Conservation (phyloP, 805 yeast species). For the Teunomyces aglyptinius region DNA sequence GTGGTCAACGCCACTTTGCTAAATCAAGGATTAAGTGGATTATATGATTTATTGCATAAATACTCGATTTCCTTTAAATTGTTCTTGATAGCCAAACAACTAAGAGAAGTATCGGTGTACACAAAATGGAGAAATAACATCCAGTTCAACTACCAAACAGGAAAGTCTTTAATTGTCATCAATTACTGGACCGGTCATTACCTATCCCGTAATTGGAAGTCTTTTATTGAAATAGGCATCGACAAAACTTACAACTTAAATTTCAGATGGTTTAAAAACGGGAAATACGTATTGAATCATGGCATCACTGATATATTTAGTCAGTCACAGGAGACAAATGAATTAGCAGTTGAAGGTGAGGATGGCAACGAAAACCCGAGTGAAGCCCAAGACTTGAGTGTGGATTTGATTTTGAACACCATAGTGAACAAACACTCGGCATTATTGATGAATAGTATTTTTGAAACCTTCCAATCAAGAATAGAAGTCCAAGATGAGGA, state of each 20-base stretch:
- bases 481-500: neutral
- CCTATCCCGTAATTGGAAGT: slow-evolving; percentile 45
- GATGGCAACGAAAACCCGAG: slow-evolving; percentile 5
- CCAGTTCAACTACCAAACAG: slow-evolving; percentile 56
- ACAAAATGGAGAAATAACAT: slow-evolving; percentile 59
- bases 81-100: slow-evolving; percentile 56
- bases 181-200: slow-evolving; percentile 59
- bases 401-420: slow-evolving; percentile 34
- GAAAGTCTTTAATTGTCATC: slow-evolving; percentile 51
- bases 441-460: slow-evolving; percentile 24
- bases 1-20: slow-evolving; percentile 53
- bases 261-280: slow-evolving; percentile 65
- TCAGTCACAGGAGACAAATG: slow-evolving; percentile 1
- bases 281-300: slow-evolving; percentile 33
- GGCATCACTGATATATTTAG: slow-evolving; percentile 13
- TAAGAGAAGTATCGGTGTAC: slow-evolving; percentile 45
- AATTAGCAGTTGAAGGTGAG: slow-evolving; percentile 23
- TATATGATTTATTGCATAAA: slow-evolving; percentile 55
- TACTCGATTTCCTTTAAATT: slow-evolving; percentile 66
- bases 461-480: slow-evolving; percentile 7
- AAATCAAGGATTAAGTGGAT: slow-evolving; percentile 46
- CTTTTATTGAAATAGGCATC: slow-evolving; percentile 63
- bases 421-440: slow-evolving; percentile 41
- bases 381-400: slow-evolving; percentile 31
- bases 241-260: slow-evolving; percentile 46